Percentiles rank a stretch among this genome's conserved stretches.
Evolutionary conservation across 345 rosid genomes (phyloP).

Genomic region (Sonneratia alba): DNA sequence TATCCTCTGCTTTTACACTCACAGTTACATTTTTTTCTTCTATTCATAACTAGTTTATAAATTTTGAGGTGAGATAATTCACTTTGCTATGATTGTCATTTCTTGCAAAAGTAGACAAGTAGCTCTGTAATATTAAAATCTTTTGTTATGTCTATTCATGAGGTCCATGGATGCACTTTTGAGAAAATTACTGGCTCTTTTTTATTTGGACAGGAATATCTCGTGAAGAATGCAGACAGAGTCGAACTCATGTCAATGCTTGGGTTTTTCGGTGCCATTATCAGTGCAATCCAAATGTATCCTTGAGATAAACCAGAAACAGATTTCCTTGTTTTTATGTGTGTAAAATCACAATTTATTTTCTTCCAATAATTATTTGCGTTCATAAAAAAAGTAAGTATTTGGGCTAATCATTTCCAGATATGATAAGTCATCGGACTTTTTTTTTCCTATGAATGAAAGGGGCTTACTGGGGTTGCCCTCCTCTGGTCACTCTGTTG

Average conservation of each 20-base stretch:
- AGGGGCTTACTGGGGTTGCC: no score
- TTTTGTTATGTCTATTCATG: not conserved
- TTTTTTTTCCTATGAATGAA: not conserved
- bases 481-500: no score
- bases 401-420: not conserved
- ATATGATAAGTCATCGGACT: not conserved
- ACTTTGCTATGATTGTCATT: not conserved
- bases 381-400: not conserved
- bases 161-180: not conserved
- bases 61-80: not conserved
- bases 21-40: not conserved
- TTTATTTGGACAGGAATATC: conserved; percentile 44
- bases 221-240: conserved; percentile 74
- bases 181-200: not conserved
- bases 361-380: not conserved
- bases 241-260: conserved; percentile 73
- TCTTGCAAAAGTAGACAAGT: no score
- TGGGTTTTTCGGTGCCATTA: conserved; percentile 71
- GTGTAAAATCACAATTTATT: not conserved
- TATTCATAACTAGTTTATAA: not conserved
- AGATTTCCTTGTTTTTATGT: not conserved
- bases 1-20: not conserved
- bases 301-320: conserved; percentile 21
- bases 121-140: not conserved
- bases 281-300: conserved; percentile 91